phyloP scores from a whole-genome alignment of 2,329 filamentous ascomycete genomes.

The Stemphylium lycopersici region DNA sequence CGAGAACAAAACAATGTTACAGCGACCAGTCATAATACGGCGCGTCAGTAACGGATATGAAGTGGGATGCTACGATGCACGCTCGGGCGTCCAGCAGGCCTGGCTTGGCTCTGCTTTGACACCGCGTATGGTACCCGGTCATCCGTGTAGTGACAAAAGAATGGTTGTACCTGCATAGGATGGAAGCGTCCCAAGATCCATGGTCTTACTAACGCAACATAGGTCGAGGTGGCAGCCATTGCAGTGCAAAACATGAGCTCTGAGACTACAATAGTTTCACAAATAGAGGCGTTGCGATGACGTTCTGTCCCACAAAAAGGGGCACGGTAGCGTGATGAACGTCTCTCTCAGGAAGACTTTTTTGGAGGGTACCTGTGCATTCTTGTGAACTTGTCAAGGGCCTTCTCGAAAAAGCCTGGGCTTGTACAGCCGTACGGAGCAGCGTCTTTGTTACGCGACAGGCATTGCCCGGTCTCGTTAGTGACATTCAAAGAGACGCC shows the following conservation, averaged over 20 bases:
- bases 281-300: neutral
- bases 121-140: too few species aligned
- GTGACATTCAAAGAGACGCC: neutral
- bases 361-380: neutral
- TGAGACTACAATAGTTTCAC: neutral
- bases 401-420: neutral
- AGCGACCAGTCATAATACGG: neutral
- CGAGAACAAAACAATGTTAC: neutral
- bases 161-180: too few species aligned
- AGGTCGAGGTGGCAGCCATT: neutral
- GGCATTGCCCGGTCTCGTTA: neutral
- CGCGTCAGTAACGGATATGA: neutral
- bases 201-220: too few species aligned
- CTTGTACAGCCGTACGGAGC: neutral
- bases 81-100: conserved; percentile 1
- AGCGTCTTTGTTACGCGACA: neutral
- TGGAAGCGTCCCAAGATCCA: too few species aligned
- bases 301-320: neutral
- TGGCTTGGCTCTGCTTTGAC: neutral
- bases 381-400: neutral
- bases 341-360: neutral
- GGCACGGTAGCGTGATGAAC: neutral
- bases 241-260: neutral
- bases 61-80: neutral
- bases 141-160: too few species aligned